Conservation (phyloP, 768 basidiomycete genomes). For the Pulveroboletus ravenelii region DNA sequence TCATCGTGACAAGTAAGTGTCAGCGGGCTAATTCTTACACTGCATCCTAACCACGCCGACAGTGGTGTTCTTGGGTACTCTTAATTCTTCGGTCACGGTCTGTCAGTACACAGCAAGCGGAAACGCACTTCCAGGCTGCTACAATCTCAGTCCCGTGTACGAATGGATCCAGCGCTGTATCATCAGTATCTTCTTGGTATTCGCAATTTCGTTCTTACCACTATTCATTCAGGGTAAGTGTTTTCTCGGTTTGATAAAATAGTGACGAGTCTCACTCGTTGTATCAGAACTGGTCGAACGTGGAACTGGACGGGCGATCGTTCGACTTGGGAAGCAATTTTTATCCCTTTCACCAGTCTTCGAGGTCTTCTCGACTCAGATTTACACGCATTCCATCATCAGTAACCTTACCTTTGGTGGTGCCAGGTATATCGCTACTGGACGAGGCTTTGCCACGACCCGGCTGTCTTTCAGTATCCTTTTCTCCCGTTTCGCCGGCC, state of each 20-base stretch:
- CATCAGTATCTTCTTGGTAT: constrained; percentile 97
- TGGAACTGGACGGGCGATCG: constrained; percentile 86
- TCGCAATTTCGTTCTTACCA: constrained; percentile 94
- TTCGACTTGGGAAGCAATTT: constrained; percentile 93
- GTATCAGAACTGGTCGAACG: constrained; percentile 85
- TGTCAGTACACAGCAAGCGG: constrained; percentile 76
- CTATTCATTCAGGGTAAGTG: constrained; percentile 86
- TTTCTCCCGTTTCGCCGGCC: constrained; percentile 97
- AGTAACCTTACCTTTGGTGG: constrained; percentile 97
- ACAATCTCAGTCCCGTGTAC: constrained; percentile 90
- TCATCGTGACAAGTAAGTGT: constrained; percentile 82
- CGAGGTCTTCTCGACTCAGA: constrained; percentile 97
- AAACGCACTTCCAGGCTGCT: constrained; percentile 83
- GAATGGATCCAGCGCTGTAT: constrained; percentile 96
- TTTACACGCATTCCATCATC: constrained; percentile 95
- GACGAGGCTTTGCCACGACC: constrained; percentile 97
- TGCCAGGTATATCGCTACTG: constrained; percentile 97
- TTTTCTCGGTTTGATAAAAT: constrained; percentile 4
- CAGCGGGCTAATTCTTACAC: not conserved
- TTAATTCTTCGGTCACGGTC: constrained; percentile 75
- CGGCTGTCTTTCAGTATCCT: constrained; percentile 92
- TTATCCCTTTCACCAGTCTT: constrained; percentile 91
- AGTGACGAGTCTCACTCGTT: constrained; percentile 8
- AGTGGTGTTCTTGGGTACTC: constrained; percentile 95
- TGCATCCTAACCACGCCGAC: constrained; percentile 16